phyloP scores from a whole-genome alignment of 2,329 filamentous ascomycete species.

The Albifimbria verrucaria region DNA sequence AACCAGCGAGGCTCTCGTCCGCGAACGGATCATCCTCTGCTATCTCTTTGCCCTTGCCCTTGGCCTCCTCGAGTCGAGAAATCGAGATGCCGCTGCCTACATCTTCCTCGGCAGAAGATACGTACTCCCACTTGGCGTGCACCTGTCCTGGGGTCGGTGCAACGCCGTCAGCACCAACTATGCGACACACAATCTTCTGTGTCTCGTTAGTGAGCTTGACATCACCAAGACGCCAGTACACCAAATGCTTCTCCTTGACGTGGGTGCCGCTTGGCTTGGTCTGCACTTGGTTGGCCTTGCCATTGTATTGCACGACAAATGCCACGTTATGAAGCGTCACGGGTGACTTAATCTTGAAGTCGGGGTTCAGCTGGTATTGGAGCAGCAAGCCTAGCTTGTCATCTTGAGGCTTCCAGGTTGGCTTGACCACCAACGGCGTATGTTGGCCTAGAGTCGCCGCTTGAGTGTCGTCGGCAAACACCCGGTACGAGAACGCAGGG shows the following conservation, averaged over 20 bases:
- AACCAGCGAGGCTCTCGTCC: slow-evolving; percentile 33
- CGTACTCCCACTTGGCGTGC: slow-evolving; percentile 77
- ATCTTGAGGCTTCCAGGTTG: slow-evolving; percentile 79
- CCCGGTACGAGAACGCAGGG: slow-evolving; percentile 88
- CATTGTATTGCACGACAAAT: slow-evolving; percentile 69
- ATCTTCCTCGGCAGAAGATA: slow-evolving; percentile 36
- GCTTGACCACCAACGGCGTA: slow-evolving; percentile 70
- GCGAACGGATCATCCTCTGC: slow-evolving; percentile 67
- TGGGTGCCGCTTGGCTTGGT: slow-evolving; percentile 80
- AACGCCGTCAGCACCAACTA: slow-evolving; percentile 67
- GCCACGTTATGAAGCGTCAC: slow-evolving; percentile 66
- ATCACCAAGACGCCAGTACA: slow-evolving; percentile 79
- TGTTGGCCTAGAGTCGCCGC: slow-evolving; percentile 44
- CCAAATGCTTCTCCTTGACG: slow-evolving; percentile 69
- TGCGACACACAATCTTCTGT: slow-evolving; percentile 78
- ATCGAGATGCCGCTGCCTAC: slow-evolving; percentile 64
- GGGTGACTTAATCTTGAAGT: slow-evolving; percentile 40
- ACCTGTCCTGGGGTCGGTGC: slow-evolving; percentile 71
- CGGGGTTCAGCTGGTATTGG: slow-evolving; percentile 78
- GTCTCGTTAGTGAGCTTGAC: slow-evolving; percentile 64
- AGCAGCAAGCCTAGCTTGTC: slow-evolving; percentile 84
- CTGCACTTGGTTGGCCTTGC: slow-evolving; percentile 64
- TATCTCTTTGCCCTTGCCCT: slow-evolving; percentile 50
- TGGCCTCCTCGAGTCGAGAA: slow-evolving; percentile 47
- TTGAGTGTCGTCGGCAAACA: slow-evolving; percentile 66